Evolutionary conservation across 257 asterid species (phyloP).

Genomic region (Ilex asprella): DNA sequence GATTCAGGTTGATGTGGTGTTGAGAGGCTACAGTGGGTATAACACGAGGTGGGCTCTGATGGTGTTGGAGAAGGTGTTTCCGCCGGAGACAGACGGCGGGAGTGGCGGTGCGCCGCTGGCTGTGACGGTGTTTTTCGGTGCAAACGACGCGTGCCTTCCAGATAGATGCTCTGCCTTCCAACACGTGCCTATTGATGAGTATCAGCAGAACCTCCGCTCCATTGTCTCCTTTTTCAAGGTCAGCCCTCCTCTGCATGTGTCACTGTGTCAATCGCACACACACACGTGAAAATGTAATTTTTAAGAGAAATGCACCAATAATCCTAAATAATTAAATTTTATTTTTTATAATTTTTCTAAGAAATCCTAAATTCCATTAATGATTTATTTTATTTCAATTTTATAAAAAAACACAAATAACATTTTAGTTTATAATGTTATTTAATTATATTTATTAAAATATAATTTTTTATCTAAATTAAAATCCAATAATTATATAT

Average conservation of each 20-base stretch:
- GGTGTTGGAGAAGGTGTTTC: conserved; percentile 49
- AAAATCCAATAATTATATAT: too few relatives aligned
- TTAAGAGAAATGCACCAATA: too few relatives aligned
- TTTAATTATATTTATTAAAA: too few relatives aligned
- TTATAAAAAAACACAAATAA: too few relatives aligned
- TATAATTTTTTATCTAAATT: too few relatives aligned
- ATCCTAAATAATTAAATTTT: too few relatives aligned
- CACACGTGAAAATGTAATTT: too few relatives aligned
- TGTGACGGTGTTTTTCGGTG: conserved; percentile 89
- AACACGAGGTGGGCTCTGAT: conserved; percentile 81
- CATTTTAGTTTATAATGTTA: too few relatives aligned
- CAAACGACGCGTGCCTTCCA: conserved; percentile 75
- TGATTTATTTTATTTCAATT: too few relatives aligned
- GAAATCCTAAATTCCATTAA: too few relatives aligned
- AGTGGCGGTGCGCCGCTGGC: conserved; percentile 36
- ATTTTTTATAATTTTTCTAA: too few relatives aligned
- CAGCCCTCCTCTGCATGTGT: neutral
- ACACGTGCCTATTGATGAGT: conserved; percentile 83
- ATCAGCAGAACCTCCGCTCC: conserved; percentile 52
- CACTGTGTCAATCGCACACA: too few relatives aligned
- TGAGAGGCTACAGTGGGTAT: conserved; percentile 89
- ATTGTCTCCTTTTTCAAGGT: conserved; percentile 74
- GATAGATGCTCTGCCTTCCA: conserved; percentile 54
- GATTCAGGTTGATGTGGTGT: conserved; percentile 69
- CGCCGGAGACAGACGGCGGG: conserved; percentile 22